A percentile compares a stretch with the other conserved stretches of the same genome.
phyloP scores from a whole-genome alignment of 1,284 basidiomycete genomes.

The Fomitopsis schrenkii region DNA sequence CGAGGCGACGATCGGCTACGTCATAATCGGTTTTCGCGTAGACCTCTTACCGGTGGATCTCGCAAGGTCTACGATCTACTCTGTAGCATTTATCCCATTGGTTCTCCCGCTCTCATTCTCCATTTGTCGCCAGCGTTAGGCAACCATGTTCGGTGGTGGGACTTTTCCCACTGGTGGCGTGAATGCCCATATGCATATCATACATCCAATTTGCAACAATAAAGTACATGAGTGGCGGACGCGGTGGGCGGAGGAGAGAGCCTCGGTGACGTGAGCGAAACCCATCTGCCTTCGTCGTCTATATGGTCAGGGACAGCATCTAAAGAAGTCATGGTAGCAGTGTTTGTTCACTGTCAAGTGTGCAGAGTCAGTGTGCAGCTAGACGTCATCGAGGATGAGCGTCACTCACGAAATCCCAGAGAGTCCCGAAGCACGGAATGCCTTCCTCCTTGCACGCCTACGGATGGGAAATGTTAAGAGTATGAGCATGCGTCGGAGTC shows the following conservation, averaged over 20 bases:
- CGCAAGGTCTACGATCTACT: neutral
- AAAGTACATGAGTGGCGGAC: neutral
- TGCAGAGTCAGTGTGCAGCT: neutral
- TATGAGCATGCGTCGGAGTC: neutral
- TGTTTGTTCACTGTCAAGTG: neutral
- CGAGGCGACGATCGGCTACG: neutral
- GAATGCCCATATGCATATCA: neutral
- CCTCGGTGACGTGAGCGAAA: neutral
- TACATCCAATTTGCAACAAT: neutral
- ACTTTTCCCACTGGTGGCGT: neutral
- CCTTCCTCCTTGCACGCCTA: conserved; percentile 69
- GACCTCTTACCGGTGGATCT: neutral
- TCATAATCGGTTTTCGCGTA: neutral
- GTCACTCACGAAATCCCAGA: conserved; percentile 65
- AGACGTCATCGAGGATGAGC: neutral
- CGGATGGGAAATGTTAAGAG: neutral
- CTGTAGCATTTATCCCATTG: neutral
- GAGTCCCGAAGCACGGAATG: conserved; percentile 67
- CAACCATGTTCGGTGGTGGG: neutral
- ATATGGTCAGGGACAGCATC: neutral
- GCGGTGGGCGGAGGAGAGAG: neutral
- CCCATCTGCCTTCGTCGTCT: neutral
- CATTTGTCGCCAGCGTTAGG: neutral
- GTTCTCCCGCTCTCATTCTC: neutral
- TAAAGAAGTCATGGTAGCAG: neutral